These are phyloP conservation scores for Physcomitrium patens DNA, from an alignment of 225 moss, liverwort and hornwort species.

Conservation along the genomic window DNA sequence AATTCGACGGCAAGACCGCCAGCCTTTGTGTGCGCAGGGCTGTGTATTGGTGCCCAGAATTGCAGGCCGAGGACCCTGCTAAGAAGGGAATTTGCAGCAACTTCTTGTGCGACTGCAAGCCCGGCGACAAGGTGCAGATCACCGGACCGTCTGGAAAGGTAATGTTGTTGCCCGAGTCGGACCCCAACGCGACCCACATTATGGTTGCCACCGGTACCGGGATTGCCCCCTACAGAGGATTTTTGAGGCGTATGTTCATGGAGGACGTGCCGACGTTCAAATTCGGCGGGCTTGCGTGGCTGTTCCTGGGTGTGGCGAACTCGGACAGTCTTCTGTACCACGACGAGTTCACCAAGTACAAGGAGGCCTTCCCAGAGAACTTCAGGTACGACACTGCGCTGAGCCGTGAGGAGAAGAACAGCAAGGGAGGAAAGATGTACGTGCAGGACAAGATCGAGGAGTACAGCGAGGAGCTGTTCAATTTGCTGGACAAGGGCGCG, in stretches of 20 bases:
- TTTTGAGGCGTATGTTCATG: slow-evolving; percentile 91
- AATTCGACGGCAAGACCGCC: slow-evolving; percentile 92
- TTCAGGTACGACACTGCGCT: slow-evolving; percentile 88
- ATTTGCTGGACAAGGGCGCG: slow-evolving; percentile 82
- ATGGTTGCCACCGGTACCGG: slow-evolving; percentile 99
- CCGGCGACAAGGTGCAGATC: slow-evolving; percentile 83
- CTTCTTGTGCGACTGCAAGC: slow-evolving; percentile 85
- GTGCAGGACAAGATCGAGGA: slow-evolving; percentile 99
- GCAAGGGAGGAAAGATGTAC: slow-evolving; percentile 87
- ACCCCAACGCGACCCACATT: slow-evolving; percentile 82
- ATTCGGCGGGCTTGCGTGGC: slow-evolving; percentile 92
- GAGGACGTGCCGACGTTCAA: slow-evolving; percentile 80
- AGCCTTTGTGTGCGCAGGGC: slow-evolving; percentile 94
- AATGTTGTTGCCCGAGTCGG: slow-evolving; percentile 79
- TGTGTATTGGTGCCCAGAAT: slow-evolving; percentile 86
- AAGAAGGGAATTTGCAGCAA: slow-evolving; percentile 98
- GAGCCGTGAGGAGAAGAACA: slow-evolving; percentile 84
- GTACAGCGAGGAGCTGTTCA: slow-evolving; percentile 83
- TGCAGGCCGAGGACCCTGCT: slow-evolving; percentile 80
- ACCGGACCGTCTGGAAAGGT: slow-evolving; percentile 97
- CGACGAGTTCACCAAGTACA: slow-evolving; percentile 72
- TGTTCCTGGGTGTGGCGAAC: slow-evolving; percentile 96
- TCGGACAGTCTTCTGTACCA: slow-evolving; percentile 82
- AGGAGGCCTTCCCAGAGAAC: slow-evolving; percentile 69
- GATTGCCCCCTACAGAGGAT: slow-evolving; percentile 94